Conservation (phyloP, 352 stramenopile species). For the Thalassiosira exigua region DNA sequence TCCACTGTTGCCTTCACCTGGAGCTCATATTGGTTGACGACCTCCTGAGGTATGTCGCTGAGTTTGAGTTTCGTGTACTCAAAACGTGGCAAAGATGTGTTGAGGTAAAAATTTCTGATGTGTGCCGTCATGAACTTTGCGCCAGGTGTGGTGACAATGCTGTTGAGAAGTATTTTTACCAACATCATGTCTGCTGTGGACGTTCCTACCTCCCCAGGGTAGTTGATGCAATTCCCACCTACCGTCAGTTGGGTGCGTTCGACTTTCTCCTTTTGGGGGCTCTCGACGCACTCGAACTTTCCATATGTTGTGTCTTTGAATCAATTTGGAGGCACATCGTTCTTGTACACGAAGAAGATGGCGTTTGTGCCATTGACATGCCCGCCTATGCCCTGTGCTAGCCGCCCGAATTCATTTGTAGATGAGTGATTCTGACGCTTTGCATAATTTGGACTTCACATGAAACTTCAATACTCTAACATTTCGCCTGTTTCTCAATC, state of each 20-base stretch:
- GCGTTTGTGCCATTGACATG: constrained; percentile 49
- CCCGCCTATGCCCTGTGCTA: constrained; percentile 33
- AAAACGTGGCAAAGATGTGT: not conserved
- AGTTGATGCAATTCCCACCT: constrained; percentile 15
- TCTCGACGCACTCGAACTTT: not conserved
- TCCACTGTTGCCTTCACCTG: not conserved
- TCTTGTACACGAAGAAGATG: constrained; percentile 51
- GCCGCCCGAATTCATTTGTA: constrained; percentile 50
- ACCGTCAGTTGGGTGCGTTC: not conserved
- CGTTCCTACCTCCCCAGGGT: constrained; percentile 18
- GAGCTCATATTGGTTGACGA: constrained; percentile 42
- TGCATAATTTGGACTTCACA: constrained; percentile 7
- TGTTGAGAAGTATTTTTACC: constrained; percentile 49
- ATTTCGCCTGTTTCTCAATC: constrained; percentile 37
- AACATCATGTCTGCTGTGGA: constrained; percentile 20
- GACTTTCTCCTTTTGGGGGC: constrained; percentile 17
- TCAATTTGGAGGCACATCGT: constrained; percentile 29
- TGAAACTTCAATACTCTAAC: constrained; percentile 32
- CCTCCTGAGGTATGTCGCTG: constrained; percentile 12
- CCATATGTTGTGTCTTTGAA: constrained; percentile 36
- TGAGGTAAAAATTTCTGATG: constrained; percentile 16
- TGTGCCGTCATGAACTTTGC: constrained; percentile 36
- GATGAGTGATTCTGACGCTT: constrained; percentile 25
- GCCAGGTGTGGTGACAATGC: constrained; percentile 23
- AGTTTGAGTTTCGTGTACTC: constrained; percentile 44